phyloP scores from a whole-genome alignment of 805 yeast species.

The Candida krabiensis region DNA sequence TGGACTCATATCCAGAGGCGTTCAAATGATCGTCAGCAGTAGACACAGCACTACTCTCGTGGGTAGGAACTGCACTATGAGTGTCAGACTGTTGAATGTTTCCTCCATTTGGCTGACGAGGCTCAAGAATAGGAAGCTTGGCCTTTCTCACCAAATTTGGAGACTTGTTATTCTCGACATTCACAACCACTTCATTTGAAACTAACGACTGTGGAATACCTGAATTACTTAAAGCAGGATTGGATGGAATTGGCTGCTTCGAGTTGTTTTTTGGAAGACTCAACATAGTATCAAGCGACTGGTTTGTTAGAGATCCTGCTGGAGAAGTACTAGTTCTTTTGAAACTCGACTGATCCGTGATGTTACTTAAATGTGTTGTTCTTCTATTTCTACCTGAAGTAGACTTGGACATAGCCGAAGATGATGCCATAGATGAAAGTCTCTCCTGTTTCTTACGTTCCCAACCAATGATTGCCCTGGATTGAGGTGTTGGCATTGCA shows the following conservation, averaged over 20 bases:
- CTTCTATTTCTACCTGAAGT: conserved; percentile 12
- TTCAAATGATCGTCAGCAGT: no score
- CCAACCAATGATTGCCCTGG: conserved; percentile 50
- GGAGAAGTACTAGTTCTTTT: conserved; percentile 12
- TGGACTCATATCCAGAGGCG: no score
- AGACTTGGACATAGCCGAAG: conserved; percentile 29
- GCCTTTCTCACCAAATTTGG: no score
- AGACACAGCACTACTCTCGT: no score
- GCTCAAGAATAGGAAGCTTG: no score
- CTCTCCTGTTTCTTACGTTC: conserved; percentile 31
- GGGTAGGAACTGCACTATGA: no score
- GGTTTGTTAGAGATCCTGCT: conserved; percentile 19
- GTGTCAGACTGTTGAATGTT: no score
- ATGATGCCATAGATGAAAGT: conserved; percentile 24
- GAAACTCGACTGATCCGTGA: conserved; percentile 19
- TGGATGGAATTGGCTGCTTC: neutral
- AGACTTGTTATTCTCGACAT: conserved; percentile 2
- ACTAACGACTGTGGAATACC: conserved; percentile 5
- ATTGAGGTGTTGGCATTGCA: conserved; percentile 55
- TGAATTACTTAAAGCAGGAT: neutral
- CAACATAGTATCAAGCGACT: conserved; percentile 24
- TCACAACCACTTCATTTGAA: conserved; percentile 1
- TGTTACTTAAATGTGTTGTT: conserved; percentile 17
- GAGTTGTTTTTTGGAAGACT: conserved; percentile 18
- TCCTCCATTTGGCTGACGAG: no score